Conservation (phyloP, 306 rosid genomes). For the Vigna reflexopilosa region DNA sequence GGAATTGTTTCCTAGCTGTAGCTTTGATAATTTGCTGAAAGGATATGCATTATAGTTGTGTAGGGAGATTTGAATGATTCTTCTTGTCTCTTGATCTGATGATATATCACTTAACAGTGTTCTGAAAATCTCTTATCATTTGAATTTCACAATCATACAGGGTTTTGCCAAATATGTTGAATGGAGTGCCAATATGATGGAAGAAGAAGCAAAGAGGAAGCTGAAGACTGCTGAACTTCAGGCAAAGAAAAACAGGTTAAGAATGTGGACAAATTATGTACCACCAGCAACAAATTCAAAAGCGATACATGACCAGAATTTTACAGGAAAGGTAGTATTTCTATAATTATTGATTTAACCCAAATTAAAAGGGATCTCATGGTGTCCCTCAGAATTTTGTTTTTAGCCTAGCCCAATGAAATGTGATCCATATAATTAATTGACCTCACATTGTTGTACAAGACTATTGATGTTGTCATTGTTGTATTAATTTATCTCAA, state of each 20-base stretch:
- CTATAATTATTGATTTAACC: conserved; percentile 19
- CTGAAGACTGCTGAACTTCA: conserved; percentile 78
- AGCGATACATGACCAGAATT: conserved; percentile 85
- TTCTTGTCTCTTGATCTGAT: conserved; percentile 9
- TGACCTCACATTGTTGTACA: neutral
- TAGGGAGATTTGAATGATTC: neutral
- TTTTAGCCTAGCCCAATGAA: neutral
- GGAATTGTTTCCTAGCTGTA: conserved; percentile 9
- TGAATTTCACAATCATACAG: conserved; percentile 45
- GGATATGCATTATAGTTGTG: neutral
- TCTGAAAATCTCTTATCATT: conserved; percentile 1
- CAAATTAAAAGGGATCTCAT: neutral
- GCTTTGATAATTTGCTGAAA: conserved; percentile 5
- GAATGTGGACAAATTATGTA: conserved; percentile 78
- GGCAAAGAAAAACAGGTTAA: conserved; percentile 76
- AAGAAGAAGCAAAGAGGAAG: conserved; percentile 75
- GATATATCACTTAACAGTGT: neutral
- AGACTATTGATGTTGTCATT: neutral
- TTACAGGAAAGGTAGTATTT: conserved; percentile 76
- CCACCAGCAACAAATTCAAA: conserved; percentile 84
- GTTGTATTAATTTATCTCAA: conserved; percentile 1
- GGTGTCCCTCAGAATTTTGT: neutral
- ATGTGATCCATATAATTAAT: neutral
- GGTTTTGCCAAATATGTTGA: conserved; percentile 84
- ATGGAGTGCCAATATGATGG: conserved; percentile 95